phyloP scores from a whole-genome alignment of 1,284 basidiomycete genomes.

The Ustilago lituana region DNA sequence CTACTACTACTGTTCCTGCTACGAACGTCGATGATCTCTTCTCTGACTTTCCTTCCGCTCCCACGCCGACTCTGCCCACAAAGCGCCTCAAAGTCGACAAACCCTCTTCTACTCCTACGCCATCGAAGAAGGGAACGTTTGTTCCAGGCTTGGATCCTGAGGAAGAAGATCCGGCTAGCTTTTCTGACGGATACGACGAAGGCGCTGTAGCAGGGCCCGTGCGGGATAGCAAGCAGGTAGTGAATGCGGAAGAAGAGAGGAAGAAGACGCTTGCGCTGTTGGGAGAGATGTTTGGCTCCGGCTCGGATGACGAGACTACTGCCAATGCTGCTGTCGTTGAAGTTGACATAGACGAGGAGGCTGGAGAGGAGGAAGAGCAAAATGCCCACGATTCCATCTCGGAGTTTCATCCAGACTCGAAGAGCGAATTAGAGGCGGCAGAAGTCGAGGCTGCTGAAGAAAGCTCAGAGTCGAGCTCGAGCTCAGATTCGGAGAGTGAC shows the following conservation, averaged over 20 bases:
- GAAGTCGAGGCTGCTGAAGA: background rate
- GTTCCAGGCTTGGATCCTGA: constrained; percentile 41
- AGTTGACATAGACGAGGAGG: too few relatives aligned
- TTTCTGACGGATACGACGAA: constrained; percentile 64
- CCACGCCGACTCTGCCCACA: background rate
- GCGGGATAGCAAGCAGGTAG: constrained; percentile 8
- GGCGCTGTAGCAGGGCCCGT: constrained; percentile 6
- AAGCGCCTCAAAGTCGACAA: constrained; percentile 14
- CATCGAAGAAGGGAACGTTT: constrained; percentile 20
- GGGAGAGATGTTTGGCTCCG: constrained; percentile 71
- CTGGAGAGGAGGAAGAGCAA: background rate
- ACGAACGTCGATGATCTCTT: constrained; percentile 28
- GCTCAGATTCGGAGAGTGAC: too few relatives aligned
- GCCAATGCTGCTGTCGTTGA: background rate
- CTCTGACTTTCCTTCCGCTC: constrained; percentile 18
- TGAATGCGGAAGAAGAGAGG: constrained; percentile 29
- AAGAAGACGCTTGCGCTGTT: constrained; percentile 43
- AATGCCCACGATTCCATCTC: background rate
- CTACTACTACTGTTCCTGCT: background rate
- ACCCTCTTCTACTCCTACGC: background rate
- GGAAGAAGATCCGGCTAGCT: constrained; percentile 50
- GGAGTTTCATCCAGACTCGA: constrained; percentile 13
- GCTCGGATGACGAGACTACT: constrained; percentile 69
- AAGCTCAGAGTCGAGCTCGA: constrained; percentile 11
- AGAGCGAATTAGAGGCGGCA: constrained; percentile 1